These are phyloP conservation scores for Trametes meyenii DNA, from an alignment of 768 basidiomycete genomes.

Conservation along the genomic window DNA sequence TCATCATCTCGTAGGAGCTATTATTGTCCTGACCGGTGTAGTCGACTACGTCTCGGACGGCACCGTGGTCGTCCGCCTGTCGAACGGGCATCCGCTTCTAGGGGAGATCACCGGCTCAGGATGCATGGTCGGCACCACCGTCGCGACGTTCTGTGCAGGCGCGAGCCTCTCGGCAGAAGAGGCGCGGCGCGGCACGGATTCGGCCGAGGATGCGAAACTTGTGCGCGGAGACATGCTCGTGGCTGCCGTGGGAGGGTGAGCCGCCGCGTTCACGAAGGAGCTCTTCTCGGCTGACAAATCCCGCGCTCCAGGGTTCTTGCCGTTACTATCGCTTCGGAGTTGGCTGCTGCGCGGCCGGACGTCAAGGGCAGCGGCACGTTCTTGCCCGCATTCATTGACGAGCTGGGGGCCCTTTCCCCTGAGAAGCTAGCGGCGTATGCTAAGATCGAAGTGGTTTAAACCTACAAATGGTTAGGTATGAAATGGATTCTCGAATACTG, in stretches of 20 bases:
- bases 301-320: slow-evolving; percentile 52
- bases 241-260: slow-evolving; percentile 78
- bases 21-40: slow-evolving; percentile 80
- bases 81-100: slow-evolving; percentile 76
- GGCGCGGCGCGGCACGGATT: slow-evolving; percentile 24
- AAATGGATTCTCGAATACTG: background rate
- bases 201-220: slow-evolving; percentile 43
- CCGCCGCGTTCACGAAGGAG: slow-evolving; percentile 3
- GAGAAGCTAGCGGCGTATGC: slow-evolving; percentile 36
- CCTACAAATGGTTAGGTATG: background rate
- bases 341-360: slow-evolving; percentile 52
- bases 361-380: slow-evolving; percentile 69
- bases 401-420: slow-evolving; percentile 49
- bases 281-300: background rate
- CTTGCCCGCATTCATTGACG: slow-evolving; percentile 66
- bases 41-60: slow-evolving; percentile 89
- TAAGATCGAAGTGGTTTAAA: slow-evolving; percentile 29
- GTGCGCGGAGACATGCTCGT: slow-evolving; percentile 79
- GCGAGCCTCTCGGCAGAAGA: slow-evolving; percentile 47
- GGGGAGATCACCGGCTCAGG: slow-evolving; percentile 89
- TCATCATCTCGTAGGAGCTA: slow-evolving; percentile 54
- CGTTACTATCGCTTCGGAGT: slow-evolving; percentile 62
- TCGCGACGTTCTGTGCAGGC: slow-evolving; percentile 82
- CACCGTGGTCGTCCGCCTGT: slow-evolving; percentile 59
- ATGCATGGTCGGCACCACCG: slow-evolving; percentile 76